phyloP scores from a whole-genome alignment of 768 basidiomycete genomes.

The Galerina marginata region DNA sequence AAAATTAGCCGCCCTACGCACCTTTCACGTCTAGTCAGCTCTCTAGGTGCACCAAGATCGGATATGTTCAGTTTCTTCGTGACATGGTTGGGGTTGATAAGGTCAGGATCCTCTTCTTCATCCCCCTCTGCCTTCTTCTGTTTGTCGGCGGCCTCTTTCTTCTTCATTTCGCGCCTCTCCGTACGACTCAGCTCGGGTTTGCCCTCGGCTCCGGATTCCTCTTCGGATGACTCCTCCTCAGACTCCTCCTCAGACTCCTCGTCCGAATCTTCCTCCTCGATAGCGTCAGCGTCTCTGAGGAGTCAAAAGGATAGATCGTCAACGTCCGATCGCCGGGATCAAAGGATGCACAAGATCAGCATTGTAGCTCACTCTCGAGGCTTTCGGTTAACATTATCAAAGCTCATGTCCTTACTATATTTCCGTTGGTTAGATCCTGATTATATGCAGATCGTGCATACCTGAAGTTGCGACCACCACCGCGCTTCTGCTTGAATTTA shows the following conservation, averaged over 20 bases:
- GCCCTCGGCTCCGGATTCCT: conserved; percentile 45
- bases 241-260: conserved; percentile 45
- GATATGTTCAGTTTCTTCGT: conserved; percentile 77
- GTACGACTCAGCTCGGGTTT: conserved; percentile 69
- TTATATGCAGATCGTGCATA: conserved; percentile 29
- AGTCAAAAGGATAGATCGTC: conserved; percentile 6
- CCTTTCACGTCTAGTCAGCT: conserved; percentile 73
- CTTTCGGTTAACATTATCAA: conserved; percentile 48
- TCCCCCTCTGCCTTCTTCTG: conserved; percentile 50
- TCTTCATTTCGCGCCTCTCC: conserved; percentile 83
- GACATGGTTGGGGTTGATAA: conserved; percentile 82
- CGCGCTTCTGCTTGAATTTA: conserved; percentile 86
- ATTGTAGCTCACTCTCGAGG: conserved; percentile 46
- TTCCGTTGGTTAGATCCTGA: conserved; percentile 13
- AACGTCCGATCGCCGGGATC: conserved; percentile 7
- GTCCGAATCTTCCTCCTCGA: conserved; percentile 17
- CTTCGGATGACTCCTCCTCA: conserved; percentile 51
- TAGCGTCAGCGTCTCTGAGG: conserved; percentile 3
- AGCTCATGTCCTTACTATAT: conserved; percentile 60
- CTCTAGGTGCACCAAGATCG: conserved; percentile 68
- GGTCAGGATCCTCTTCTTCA: conserved; percentile 67
- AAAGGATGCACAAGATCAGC: conserved; percentile 13
- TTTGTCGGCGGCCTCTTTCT: conserved; percentile 68
- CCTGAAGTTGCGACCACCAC: conserved; percentile 89
- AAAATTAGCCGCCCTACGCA: conserved; percentile 26